Evolutionary conservation across 345 rosid genomes (phyloP).

Genomic region (Arabidopsis arenosa): DNA sequence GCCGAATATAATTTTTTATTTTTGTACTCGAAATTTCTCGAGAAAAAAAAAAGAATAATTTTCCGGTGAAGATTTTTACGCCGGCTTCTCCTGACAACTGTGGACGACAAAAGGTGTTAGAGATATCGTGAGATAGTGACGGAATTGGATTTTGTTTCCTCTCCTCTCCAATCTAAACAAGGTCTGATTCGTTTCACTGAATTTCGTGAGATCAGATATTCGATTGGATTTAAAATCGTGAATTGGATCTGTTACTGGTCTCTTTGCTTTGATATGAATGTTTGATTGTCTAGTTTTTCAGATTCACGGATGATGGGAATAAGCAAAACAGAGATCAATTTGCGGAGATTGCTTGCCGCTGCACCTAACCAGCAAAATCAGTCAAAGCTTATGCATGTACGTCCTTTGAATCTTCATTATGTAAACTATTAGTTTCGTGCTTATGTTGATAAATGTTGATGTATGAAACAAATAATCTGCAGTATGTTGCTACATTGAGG

Average conservation of each 20-base stretch:
- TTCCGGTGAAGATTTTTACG: not conserved
- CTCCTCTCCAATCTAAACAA: slow-evolving; percentile 13
- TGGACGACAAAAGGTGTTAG: no score
- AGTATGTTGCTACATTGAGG: slow-evolving; percentile 88
- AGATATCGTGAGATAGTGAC: no score
- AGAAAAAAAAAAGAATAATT: no score
- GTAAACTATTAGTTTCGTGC: not conserved
- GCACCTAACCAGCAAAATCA: slow-evolving; percentile 81
- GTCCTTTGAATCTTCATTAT: not conserved
- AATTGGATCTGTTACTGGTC: not conserved
- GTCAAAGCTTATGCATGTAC: slow-evolving; percentile 78
- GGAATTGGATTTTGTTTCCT: not conserved
- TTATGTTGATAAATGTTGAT: not conserved
- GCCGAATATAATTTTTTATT: no score
- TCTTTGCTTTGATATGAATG: slow-evolving; percentile 18
- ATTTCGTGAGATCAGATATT: slow-evolving; percentile 13
- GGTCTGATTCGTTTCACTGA: not conserved
- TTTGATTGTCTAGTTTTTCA: not conserved
- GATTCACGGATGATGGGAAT: slow-evolving; percentile 57
- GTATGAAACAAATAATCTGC: slow-evolving; percentile 25
- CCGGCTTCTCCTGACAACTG: not conserved
- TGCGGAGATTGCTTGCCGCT: slow-evolving; percentile 73
- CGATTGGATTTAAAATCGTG: slow-evolving; percentile 1
- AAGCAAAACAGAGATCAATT: slow-evolving; percentile 78
- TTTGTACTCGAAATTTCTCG: no score